These are phyloP conservation scores for Penstemon newberryi DNA, from an alignment of 257 asterid genomes.

Conservation along the genomic window DNA sequence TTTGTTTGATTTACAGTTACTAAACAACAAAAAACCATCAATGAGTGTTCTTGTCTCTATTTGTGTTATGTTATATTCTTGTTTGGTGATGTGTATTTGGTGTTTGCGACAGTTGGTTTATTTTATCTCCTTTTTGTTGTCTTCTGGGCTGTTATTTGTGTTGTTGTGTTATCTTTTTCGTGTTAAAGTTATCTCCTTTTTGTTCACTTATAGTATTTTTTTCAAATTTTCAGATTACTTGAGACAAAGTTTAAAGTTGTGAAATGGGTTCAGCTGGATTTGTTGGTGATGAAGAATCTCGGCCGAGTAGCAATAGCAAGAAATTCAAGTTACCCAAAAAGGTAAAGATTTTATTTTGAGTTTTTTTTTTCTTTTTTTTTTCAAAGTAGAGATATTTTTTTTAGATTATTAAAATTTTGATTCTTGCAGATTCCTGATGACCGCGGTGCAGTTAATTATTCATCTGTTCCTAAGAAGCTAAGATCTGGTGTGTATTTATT, in stretches of 20 bases:
- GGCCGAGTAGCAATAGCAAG: slow-evolving; percentile 32
- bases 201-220: slow-evolving; percentile 16
- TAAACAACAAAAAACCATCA: slow-evolving; percentile 44
- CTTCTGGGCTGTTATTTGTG: slow-evolving; percentile 23
- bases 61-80: slow-evolving; percentile 32
- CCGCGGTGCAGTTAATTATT: slow-evolving; percentile 45
- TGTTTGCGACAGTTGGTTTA: slow-evolving; percentile 30
- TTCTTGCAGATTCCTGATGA: slow-evolving; percentile 63
- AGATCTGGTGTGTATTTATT: slow-evolving; percentile 63
- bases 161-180: slow-evolving; percentile 27
- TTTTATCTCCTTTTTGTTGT: slow-evolving; percentile 19
- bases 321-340: slow-evolving; percentile 43
- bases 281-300: slow-evolving; percentile 52
- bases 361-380: background rate
- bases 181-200: slow-evolving; percentile 30
- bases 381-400: background rate
- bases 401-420: background rate
- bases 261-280: slow-evolving; percentile 60
- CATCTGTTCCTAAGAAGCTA: slow-evolving; percentile 69
- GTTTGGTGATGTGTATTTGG: slow-evolving; percentile 33
- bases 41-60: slow-evolving; percentile 37
- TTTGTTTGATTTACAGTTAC: slow-evolving; percentile 28
- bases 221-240: slow-evolving; percentile 21
- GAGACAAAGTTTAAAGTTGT: background rate
- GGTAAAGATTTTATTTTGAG: slow-evolving; percentile 36